phyloP scores from a whole-genome alignment of 2,329 filamentous ascomycete species.

The Pleurostoma richardsiae region DNA sequence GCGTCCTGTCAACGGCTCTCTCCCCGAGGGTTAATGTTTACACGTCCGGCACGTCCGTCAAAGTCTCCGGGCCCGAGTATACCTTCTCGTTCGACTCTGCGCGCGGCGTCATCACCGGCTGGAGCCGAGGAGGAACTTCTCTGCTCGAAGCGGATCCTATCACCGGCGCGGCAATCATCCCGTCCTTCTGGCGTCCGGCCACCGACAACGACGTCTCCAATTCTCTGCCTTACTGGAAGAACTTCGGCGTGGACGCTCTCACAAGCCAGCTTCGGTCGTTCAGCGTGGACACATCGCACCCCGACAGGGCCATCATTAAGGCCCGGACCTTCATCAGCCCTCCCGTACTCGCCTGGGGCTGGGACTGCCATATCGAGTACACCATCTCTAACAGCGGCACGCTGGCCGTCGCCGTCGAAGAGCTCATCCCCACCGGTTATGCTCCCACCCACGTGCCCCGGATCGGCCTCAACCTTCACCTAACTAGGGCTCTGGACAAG shows the following conservation, averaged over 20 bases:
- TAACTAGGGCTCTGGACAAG: constrained; percentile 37
- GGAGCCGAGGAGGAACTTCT: constrained; percentile 27
- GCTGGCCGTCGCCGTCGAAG: constrained; percentile 38
- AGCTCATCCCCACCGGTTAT: constrained; percentile 39
- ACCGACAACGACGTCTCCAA: constrained; percentile 59
- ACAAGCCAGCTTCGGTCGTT: constrained; percentile 40
- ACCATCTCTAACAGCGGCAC: constrained; percentile 39
- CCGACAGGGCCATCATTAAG: constrained; percentile 27
- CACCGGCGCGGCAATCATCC: constrained; percentile 29
- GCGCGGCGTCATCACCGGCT: constrained; percentile 34
- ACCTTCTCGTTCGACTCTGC: constrained; percentile 38
- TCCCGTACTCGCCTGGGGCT: constrained; percentile 57
- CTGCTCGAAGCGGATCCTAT: constrained; percentile 29
- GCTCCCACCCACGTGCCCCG: constrained; percentile 53
- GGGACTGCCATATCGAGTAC: constrained; percentile 43
- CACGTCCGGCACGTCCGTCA: constrained; percentile 16
- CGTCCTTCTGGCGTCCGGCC: constrained; percentile 57
- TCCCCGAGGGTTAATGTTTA: constrained; percentile 15
- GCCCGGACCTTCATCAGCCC: constrained; percentile 49
- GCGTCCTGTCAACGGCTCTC: constrained; percentile 4
- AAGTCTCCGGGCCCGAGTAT: constrained; percentile 25
- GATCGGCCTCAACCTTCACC: constrained; percentile 53
- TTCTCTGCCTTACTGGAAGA: constrained; percentile 53
- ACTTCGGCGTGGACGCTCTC: constrained; percentile 41
- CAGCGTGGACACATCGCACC: constrained; percentile 14